Evolutionary conservation across 306 rosid genomes (phyloP), one percentile per base, ranked within the genome.

Genomic region (Prunus davidiana): DNA sequence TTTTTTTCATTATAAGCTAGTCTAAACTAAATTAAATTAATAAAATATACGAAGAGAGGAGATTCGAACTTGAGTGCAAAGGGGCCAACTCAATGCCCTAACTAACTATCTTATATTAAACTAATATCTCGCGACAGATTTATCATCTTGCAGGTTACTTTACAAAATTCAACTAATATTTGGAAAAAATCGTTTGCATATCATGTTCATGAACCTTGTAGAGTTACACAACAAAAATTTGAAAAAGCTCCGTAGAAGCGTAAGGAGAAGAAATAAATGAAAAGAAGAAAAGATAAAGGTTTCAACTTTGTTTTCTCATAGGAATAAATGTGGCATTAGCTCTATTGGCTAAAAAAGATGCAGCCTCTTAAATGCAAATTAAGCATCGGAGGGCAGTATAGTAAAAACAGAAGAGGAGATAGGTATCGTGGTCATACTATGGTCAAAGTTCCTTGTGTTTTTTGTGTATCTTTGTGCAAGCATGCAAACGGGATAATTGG

Each of bases 401-500:
- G 73, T 80, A 82, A 81, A 56, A 28, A 5, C 9, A 60, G 5
- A 4, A 16, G 4, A 27, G 27, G 6, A 10, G 27, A 15, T 63
- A 20, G 24, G 25, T 25, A 50, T 5, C 47, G 27, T 55, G 88
- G 84, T 80, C 72, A 80, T 22, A 64, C 51, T 18, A 52, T 79
- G 90, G 95, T 91, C 97, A 91, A 89, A 88, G 86, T 5, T 72
- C 27, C 52, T 47, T 27, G 65, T 73, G 76, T 56, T 54, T 72
- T 32, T 57, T 49, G 75, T 84, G 86, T 73, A 80, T 80, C 78
- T 62, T 72, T 77, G 82, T 76, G 84, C 82, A 82, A 83, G 88
- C 90, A 93, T 89, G 93, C 96, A 86, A 81, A 89, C 82, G 68
- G 87, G 79, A 79, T 82, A 82, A 88, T 87, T 86, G 98, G 97